phyloP scores from a whole-genome alignment of 2,329 filamentous ascomycete species.

The Pseudocercospora vitis region DNA sequence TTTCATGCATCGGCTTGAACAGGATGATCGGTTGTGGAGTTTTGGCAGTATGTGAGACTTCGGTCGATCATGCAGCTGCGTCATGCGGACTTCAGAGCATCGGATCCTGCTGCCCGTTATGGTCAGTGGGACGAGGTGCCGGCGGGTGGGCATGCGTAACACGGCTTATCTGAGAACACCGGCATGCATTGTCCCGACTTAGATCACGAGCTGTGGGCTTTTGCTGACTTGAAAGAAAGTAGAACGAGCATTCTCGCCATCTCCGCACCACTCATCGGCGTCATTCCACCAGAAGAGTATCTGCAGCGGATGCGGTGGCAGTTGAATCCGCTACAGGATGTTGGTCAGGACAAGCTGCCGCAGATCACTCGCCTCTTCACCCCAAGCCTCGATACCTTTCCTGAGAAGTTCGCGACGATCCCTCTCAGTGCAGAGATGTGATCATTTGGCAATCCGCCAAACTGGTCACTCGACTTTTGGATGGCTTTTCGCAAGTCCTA shows the following conservation, averaged over 20 bases:
- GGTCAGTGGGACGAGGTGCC: slow-evolving; percentile 37
- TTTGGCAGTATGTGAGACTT: slow-evolving; percentile 29
- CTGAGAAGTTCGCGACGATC: slow-evolving; percentile 18
- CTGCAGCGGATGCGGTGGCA: slow-evolving; percentile 51
- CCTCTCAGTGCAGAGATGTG: slow-evolving; percentile 19
- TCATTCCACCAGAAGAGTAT: slow-evolving; percentile 50
- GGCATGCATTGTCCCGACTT: neutral
- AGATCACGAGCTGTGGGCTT: no score
- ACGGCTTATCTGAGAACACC: slow-evolving; percentile 40
- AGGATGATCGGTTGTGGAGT: slow-evolving; percentile 45
- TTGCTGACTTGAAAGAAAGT: neutral
- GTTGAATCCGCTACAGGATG: slow-evolving; percentile 29
- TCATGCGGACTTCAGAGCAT: slow-evolving; percentile 40
- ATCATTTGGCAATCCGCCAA: neutral
- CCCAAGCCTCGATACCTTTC: slow-evolving; percentile 15
- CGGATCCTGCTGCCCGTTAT: slow-evolving; percentile 37
- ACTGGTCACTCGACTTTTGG: slow-evolving; percentile 18
- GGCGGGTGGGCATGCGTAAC: slow-evolving; percentile 41
- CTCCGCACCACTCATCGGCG: slow-evolving; percentile 49
- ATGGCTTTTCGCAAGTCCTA: slow-evolving; percentile 26
- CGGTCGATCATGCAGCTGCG: slow-evolving; percentile 26
- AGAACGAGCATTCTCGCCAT: slow-evolving; percentile 49
- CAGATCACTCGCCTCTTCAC: slow-evolving; percentile 13
- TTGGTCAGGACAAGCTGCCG: slow-evolving; percentile 9
- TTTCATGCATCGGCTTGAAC: slow-evolving; percentile 25